Percentiles rank a stretch among this genome's conserved stretches.
Conservation (phyloP, 768 basidiomycete species). For the Pulveroboletus frians region DNA sequence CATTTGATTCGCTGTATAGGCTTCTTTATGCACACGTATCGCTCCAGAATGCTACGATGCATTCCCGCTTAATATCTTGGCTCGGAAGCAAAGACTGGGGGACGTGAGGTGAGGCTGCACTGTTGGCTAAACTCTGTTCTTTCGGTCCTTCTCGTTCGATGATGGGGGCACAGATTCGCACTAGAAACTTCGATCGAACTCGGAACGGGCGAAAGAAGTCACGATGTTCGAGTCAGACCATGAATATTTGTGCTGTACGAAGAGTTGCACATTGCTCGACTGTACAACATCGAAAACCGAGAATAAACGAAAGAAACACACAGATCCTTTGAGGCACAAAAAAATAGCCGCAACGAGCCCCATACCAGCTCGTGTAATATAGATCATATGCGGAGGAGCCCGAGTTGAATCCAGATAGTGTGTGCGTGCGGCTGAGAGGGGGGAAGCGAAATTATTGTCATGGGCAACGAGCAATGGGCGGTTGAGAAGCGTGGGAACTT, state of each 20-base stretch:
- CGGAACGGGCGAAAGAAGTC: background rate
- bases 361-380: too few species aligned
- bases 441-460: too few species aligned
- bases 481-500: background rate
- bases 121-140: background rate
- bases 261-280: too few species aligned
- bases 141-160: background rate
- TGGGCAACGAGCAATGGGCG: too few species aligned
- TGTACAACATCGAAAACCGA: background rate
- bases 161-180: background rate
- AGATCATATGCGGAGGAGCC: conserved; percentile 71
- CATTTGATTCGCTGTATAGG: background rate
- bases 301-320: too few species aligned
- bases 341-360: too few species aligned
- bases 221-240: background rate
- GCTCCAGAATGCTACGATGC: conserved; percentile 11
- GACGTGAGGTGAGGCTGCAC: too few species aligned
- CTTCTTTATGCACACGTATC: background rate
- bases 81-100: background rate
- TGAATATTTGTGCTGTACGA: too few species aligned
- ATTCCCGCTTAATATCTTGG: background rate
- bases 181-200: background rate
- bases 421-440: conserved; percentile 1
- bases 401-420: conserved; percentile 59
- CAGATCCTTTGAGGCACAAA: background rate